Conservation (phyloP, 805 yeast genomes). For the Kazachstania psychrophila region DNA sequence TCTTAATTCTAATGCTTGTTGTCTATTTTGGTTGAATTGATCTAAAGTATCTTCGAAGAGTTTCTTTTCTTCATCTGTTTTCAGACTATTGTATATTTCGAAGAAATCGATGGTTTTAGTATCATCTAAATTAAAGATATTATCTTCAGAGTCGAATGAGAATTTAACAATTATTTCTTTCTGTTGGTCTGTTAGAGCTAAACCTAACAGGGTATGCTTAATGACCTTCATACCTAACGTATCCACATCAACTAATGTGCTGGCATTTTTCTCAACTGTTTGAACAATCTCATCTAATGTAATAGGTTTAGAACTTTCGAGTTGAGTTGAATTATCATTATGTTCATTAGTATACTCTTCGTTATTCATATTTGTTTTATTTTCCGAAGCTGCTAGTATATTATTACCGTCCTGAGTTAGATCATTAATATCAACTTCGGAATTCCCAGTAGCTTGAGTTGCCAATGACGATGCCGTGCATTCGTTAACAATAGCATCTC, state of each 20-base stretch:
- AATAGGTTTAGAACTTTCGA: too few relatives aligned
- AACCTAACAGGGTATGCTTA: slow-evolving; percentile 59
- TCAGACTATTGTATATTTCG: slow-evolving; percentile 48
- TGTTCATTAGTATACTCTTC: too few relatives aligned
- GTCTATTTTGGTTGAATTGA: slow-evolving; percentile 64
- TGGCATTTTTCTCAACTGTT: slow-evolving; percentile 46
- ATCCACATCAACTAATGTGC: slow-evolving; percentile 53
- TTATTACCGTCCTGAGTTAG: not conserved
- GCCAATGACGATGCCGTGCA: not conserved
- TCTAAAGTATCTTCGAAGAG: slow-evolving; percentile 62
- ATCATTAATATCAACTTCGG: not conserved
- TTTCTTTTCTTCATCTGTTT: slow-evolving; percentile 37
- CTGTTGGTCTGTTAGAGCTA: slow-evolving; percentile 29
- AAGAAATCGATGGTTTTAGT: slow-evolving; percentile 47
- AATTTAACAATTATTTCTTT: slow-evolving; percentile 27
- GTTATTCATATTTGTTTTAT: too few relatives aligned
- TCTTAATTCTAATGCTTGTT: slow-evolving; percentile 57
- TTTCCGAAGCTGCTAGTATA: too few relatives aligned
- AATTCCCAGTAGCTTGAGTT: not conserved
- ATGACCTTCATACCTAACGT: slow-evolving; percentile 72
- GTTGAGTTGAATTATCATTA: too few relatives aligned
- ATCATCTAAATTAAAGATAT: slow-evolving; percentile 25
- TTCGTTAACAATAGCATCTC: slow-evolving; percentile 1
- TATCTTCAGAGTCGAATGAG: slow-evolving; percentile 31
- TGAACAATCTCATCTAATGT: slow-evolving; percentile 27